Evolutionary conservation across 805 yeast species (phyloP).

Genomic region (Metschnikowia lochheadii): DNA sequence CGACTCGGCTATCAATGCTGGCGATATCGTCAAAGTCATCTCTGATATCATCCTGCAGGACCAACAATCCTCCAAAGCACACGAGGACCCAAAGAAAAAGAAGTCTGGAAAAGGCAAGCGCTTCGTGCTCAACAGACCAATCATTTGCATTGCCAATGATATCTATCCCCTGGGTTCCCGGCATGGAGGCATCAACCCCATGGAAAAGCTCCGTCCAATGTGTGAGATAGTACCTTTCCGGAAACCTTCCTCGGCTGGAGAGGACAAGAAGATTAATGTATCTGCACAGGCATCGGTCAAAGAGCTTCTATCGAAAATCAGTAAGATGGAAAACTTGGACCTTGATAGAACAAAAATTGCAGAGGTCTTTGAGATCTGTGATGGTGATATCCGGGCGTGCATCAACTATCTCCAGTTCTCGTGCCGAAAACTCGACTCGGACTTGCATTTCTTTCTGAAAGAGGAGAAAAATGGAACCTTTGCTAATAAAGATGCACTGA

Average conservation of each 20-base stretch:
- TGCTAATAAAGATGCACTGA: conserved; percentile 52
- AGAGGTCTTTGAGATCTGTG: conserved; percentile 65
- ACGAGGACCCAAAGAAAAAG: conserved; percentile 13
- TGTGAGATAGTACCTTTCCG: conserved; percentile 70
- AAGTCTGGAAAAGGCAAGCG: conserved; percentile 31
- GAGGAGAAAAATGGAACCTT: not conserved
- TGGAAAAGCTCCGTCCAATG: conserved; percentile 68
- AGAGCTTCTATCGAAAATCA: conserved; percentile 43
- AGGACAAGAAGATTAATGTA: conserved; percentile 20
- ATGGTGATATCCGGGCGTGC: conserved; percentile 83
- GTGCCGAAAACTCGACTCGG: conserved; percentile 16
- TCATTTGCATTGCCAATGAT: conserved; percentile 90
- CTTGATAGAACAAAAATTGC: conserved; percentile 50
- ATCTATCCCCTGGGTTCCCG: conserved; percentile 43
- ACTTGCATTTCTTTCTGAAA: conserved; percentile 3
- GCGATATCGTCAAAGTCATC: conserved; percentile 41
- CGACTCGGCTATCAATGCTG: conserved; percentile 46
- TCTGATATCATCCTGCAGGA: conserved; percentile 64
- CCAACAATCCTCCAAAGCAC: conserved; percentile 7
- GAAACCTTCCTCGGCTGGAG: conserved; percentile 40
- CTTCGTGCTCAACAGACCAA: conserved; percentile 64
- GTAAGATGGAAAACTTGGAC: conserved; percentile 49
- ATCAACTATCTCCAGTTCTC: conserved; percentile 77
- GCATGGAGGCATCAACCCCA: conserved; percentile 40
- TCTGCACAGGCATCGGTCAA: conserved; percentile 33